phyloP scores from a whole-genome alignment of 2,329 filamentous ascomycete species.

The Grosmannia clavigera region DNA sequence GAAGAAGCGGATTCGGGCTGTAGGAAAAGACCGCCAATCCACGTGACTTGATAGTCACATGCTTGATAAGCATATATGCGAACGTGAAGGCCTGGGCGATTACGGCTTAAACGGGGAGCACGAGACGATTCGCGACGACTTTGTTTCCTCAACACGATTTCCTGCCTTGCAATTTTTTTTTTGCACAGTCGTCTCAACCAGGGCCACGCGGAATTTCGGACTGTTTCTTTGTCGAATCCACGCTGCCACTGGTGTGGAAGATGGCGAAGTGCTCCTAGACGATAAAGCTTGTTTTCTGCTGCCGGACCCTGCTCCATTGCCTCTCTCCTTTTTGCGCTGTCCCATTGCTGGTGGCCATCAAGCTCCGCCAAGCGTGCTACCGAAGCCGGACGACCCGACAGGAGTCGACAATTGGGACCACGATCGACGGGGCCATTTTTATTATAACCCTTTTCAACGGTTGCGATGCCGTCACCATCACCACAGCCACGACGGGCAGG shows the following conservation, averaged over 20 bases:
- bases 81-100: background rate
- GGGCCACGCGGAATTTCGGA: background rate
- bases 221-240: background rate
- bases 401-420: background rate
- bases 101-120: background rate
- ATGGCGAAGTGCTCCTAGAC: background rate
- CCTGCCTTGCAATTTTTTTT: background rate
- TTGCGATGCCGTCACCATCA: conserved; percentile 7
- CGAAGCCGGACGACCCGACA: background rate
- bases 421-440: background rate
- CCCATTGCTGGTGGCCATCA: background rate
- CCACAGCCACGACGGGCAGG: conserved; percentile 7
- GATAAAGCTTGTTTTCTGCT: background rate
- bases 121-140: background rate
- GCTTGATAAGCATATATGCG: background rate
- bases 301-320: background rate
- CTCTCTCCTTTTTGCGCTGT: background rate
- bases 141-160: background rate
- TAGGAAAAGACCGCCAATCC: background rate
- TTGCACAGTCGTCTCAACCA: background rate
- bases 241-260: background rate
- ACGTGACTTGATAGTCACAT: background rate
- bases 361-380: background rate
- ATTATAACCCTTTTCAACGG: background rate
- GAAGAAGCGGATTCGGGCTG: too few relatives aligned